Percentiles rank a stretch among this genome's conserved stretches.
These are phyloP conservation scores for Davidsoniella virescens DNA, from an alignment of 2,329 filamentous ascomycete species.

Conservation along the genomic window DNA sequence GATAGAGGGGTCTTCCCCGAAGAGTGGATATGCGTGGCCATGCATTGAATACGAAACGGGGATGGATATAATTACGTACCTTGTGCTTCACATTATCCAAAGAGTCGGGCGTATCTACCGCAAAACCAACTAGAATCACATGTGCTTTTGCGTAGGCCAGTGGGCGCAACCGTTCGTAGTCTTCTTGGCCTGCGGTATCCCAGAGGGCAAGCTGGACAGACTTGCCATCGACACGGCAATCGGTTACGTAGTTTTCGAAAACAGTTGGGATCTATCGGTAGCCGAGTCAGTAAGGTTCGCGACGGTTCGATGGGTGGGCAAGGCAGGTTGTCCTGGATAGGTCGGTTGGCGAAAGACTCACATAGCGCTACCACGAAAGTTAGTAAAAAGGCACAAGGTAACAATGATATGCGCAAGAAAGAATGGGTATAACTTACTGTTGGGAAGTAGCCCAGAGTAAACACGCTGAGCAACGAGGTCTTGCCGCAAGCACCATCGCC, in stretches of 20 bases:
- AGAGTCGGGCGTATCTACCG: slow-evolving; percentile 87
- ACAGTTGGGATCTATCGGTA: slow-evolving; percentile 72
- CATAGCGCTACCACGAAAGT: slow-evolving; percentile 34
- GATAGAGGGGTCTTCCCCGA: not conserved
- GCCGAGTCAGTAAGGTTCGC: not conserved
- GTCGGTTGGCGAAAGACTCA: slow-evolving; percentile 22
- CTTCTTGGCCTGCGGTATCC: slow-evolving; percentile 99
- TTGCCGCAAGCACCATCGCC: slow-evolving; percentile 96
- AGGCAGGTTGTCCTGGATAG: too few relatives aligned
- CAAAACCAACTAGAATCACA: slow-evolving; percentile 91
- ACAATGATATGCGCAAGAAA: not conserved
- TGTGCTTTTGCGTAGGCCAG: slow-evolving; percentile 95
- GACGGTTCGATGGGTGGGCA: not conserved
- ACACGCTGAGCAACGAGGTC: slow-evolving; percentile 91
- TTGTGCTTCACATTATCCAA: slow-evolving; percentile 98
- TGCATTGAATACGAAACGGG: not conserved
- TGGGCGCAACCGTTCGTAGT: slow-evolving; percentile 89
- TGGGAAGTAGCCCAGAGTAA: slow-evolving; percentile 94
- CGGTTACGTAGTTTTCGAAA: slow-evolving; percentile 98
- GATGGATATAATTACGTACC: slow-evolving; percentile 29
- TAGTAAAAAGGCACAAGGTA: slow-evolving; percentile 11
- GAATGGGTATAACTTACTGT: slow-evolving; percentile 48
- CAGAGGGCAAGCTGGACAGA: slow-evolving; percentile 95
- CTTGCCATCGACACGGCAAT: slow-evolving; percentile 94
- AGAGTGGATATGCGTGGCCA: too few relatives aligned